Conservation (phyloP, 2,329 filamentous ascomycete genomes). For the Pseudogymnoascus sp. region DNA sequence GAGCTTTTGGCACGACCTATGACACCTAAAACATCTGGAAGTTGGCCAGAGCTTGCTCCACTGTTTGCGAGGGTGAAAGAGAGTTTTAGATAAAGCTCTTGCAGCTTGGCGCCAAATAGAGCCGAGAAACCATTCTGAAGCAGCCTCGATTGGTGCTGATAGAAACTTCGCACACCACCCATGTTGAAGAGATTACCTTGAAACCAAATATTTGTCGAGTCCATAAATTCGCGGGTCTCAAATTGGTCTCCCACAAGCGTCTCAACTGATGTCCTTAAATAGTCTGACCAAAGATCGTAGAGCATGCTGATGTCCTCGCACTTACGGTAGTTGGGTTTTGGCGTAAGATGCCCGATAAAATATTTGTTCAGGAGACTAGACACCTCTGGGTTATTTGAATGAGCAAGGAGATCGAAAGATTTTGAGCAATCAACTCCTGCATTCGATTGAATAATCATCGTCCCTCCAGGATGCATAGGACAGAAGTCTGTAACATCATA, state of each 20-base stretch:
- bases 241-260: conserved; percentile 45
- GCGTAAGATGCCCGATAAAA: conserved; percentile 42
- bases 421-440: conserved; percentile 45
- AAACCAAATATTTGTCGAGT: conserved; percentile 38
- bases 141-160: conserved; percentile 43
- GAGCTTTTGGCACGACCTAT: conserved; percentile 38
- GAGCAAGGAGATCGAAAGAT: conserved; percentile 45
- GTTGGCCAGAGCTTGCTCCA: conserved; percentile 26
- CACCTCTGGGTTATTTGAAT: conserved; percentile 47
- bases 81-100: conserved; percentile 44
- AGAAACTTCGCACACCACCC: conserved; percentile 43
- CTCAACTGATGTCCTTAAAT: conserved; percentile 41
- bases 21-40: conserved; percentile 39
- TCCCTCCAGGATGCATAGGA: conserved; percentile 46
- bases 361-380: conserved; percentile 45
- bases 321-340: conserved; percentile 40
- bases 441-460: conserved; percentile 45
- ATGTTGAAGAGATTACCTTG: conserved; percentile 40
- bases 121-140: conserved; percentile 43
- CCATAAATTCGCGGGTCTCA: conserved; percentile 44
- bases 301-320: conserved; percentile 36
- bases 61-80: conserved; percentile 41
- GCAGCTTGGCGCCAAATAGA: conserved; percentile 42
- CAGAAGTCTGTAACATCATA: conserved; percentile 47
- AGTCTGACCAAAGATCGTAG: conserved; percentile 43